Evolutionary conservation across 2,329 filamentous ascomycete genomes (phyloP).

Genomic region (Clarireedia monteithiana): DNA sequence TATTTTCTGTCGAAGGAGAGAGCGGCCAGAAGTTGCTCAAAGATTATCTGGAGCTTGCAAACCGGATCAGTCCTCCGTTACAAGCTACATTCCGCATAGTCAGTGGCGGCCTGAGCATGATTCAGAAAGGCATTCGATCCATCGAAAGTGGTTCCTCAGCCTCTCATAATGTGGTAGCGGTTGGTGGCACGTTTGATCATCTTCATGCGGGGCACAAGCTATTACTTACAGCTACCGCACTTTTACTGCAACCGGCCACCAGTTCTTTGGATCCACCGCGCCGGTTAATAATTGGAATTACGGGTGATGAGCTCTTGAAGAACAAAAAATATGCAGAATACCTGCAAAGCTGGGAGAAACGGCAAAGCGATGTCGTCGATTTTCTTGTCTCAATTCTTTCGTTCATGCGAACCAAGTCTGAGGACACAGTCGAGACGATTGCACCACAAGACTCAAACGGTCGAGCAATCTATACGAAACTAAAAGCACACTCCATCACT

Average conservation of each 20-base stretch:
- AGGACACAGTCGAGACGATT: slow-evolving; percentile 29
- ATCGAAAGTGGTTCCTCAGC: slow-evolving; percentile 12
- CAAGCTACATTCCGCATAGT: slow-evolving; percentile 45
- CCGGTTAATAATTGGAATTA: slow-evolving; percentile 75
- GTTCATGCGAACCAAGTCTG: slow-evolving; percentile 32
- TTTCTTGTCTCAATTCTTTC: slow-evolving; percentile 63
- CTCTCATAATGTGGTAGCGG: slow-evolving; percentile 56
- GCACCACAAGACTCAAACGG: slow-evolving; percentile 33
- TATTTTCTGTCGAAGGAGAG: slow-evolving; percentile 62
- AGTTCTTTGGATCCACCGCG: slow-evolving; percentile 34
- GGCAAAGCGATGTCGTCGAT: slow-evolving; percentile 59
- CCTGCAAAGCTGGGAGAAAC: slow-evolving; percentile 71
- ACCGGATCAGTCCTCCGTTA: slow-evolving; percentile 39
- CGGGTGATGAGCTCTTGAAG: slow-evolving; percentile 74
- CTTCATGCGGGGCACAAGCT: slow-evolving; percentile 93
- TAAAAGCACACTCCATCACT: slow-evolving; percentile 51
- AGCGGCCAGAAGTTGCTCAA: slow-evolving; percentile 51
- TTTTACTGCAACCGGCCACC: slow-evolving; percentile 52
- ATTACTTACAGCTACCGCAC: slow-evolving; percentile 78
- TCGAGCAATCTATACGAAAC: slow-evolving; percentile 45
- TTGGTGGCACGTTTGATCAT: slow-evolving; percentile 95
- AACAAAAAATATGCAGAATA: slow-evolving; percentile 84
- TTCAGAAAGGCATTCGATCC: slow-evolving; percentile 18
- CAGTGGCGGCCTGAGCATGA: slow-evolving; percentile 44
- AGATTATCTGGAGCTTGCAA: slow-evolving; percentile 40